phyloP scores from a whole-genome alignment of 2,329 filamentous ascomycete genomes.

The Fusarium transvaalense region DNA sequence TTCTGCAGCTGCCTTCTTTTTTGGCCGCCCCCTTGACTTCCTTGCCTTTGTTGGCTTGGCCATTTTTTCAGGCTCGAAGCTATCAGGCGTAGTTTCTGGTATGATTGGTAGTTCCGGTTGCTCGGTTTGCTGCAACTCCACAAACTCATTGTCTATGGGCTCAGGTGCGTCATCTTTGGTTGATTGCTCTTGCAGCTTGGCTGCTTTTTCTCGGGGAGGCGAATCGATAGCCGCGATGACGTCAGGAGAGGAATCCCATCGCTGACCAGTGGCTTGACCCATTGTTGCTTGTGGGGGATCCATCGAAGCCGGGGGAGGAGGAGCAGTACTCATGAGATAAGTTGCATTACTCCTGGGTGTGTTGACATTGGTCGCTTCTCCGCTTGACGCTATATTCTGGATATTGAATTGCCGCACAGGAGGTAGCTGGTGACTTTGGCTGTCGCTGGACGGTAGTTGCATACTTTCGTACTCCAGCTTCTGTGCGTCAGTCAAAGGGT shows the following conservation, averaged over 20 bases:
- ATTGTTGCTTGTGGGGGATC: slow-evolving; percentile 5
- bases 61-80: slow-evolving; percentile 34
- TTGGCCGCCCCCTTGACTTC: slow-evolving; percentile 52
- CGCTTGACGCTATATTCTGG: slow-evolving; percentile 49
- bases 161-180: slow-evolving; percentile 1
- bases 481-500: slow-evolving; percentile 54
- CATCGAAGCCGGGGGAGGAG: slow-evolving; percentile 34
- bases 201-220: slow-evolving; percentile 20
- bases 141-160: slow-evolving; percentile 9
- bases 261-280: slow-evolving; percentile 4
- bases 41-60: slow-evolving; percentile 42
- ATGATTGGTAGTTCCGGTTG: slow-evolving; percentile 5
- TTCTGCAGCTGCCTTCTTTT: slow-evolving; percentile 43
- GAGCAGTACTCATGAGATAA: slow-evolving; percentile 40
- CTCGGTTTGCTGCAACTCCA: slow-evolving; percentile 2
- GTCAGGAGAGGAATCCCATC: slow-evolving; percentile 46
- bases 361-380: slow-evolving; percentile 54
- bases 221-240: slow-evolving; percentile 38
- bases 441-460: slow-evolving; percentile 34
- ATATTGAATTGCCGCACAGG: slow-evolving; percentile 34
- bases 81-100: slow-evolving; percentile 1
- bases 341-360: slow-evolving; percentile 49
- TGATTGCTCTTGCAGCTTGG: slow-evolving; percentile 17
- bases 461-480: slow-evolving; percentile 54
- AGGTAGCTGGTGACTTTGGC: slow-evolving; percentile 33